Evolutionary conservation across 1,284 basidiomycete genomes (phyloP), one percentile per base, ranked within the genome.

Genomic region (Apiotrichum mycotoxinovorans): DNA sequence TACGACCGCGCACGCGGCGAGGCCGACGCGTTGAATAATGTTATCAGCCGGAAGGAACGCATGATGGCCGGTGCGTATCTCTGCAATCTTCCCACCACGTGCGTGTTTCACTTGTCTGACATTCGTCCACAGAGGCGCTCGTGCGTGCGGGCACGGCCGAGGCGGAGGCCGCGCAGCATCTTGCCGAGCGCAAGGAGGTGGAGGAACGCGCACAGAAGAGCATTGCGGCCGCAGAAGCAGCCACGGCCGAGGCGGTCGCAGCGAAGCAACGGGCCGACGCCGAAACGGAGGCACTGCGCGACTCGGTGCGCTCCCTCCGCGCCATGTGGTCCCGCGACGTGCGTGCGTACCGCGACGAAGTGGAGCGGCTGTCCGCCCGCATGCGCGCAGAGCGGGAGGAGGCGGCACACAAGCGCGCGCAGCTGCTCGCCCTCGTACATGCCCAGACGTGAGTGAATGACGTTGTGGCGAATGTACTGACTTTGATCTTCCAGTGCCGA

Each of bases 311-410:
- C 47, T 68, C 68, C 37, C 52, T 75, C 44, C 68, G 69, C 26
- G 73, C 73, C 52, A 66, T 65, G 10, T 76, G 75, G 74, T 60
- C 63, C 11, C 66, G 73, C 44, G 75, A 78, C 20, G 63, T 74
- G 25, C 69, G 64, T 44, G 57, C 48, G 4, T 65, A 73, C 26
- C 61, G 59, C 43, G 67, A 65, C 20, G 75, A 74, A 51, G 62
- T 66, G 53, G 64, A 57, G 47, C 57, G 51, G 15, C 55, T 61
- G 11, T 58, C 66, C 20, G 69, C 70, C 18, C 62, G 57, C 44
- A 64, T 63, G 14, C 60, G 52, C 38, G 54, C 59, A 38, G 71
- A 75, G 54, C 54, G 66, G 18, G 71, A 74, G 22, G 67, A 68
- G 33, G 66, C 68, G 17, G 67, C 70, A 20, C 27, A 49, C 17